phyloP scores from a whole-genome alignment of 192 early-diverging fungal genomes.

The Dissophora globulifera region DNA sequence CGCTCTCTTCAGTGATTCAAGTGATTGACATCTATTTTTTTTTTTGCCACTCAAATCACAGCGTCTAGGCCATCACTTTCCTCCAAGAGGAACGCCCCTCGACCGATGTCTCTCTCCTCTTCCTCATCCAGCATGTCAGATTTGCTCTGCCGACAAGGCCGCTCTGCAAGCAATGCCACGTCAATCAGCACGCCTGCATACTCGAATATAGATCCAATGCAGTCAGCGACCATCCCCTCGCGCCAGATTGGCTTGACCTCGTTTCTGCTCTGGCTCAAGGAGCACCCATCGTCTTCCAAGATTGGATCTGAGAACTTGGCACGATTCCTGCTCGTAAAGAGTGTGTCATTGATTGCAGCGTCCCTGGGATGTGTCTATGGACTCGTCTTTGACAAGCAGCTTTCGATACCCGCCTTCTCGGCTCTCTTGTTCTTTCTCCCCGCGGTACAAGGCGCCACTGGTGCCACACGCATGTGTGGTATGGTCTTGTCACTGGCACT shows the following conservation, averaged over 20 bases:
- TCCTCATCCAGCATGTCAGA: conserved; percentile 13
- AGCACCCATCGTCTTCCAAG: conserved; percentile 33
- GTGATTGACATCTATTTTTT: not conserved
- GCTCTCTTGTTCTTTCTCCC: conserved; percentile 44
- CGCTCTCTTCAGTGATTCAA: too few relatives aligned
- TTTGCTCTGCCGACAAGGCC: conserved; percentile 30
- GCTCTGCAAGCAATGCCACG: not conserved
- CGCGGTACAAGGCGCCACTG: conserved; percentile 42
- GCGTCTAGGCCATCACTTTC: conserved; percentile 14
- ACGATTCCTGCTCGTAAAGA: conserved; percentile 33
- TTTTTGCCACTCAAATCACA: conserved; percentile 1
- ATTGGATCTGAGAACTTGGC: conserved; percentile 41
- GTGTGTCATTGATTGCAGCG: conserved; percentile 34
- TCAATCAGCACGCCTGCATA: not conserved
- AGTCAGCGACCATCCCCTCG: not conserved
- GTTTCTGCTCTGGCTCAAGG: conserved; percentile 36
- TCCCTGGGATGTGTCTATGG: conserved; percentile 44
- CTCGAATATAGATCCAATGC: conserved; percentile 2
- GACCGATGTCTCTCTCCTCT: conserved; percentile 25
- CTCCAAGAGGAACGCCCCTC: conserved; percentile 13
- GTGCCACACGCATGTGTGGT: conserved; percentile 36
- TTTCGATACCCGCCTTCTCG: conserved; percentile 22
- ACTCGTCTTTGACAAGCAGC: conserved; percentile 38
- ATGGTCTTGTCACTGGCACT: conserved; percentile 20
- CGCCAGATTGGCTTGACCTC: conserved; percentile 29